These are phyloP conservation scores for Pyrenochaeta sp. DNA, from an alignment of 2,329 filamentous ascomycete species.

Conservation along the genomic window DNA sequence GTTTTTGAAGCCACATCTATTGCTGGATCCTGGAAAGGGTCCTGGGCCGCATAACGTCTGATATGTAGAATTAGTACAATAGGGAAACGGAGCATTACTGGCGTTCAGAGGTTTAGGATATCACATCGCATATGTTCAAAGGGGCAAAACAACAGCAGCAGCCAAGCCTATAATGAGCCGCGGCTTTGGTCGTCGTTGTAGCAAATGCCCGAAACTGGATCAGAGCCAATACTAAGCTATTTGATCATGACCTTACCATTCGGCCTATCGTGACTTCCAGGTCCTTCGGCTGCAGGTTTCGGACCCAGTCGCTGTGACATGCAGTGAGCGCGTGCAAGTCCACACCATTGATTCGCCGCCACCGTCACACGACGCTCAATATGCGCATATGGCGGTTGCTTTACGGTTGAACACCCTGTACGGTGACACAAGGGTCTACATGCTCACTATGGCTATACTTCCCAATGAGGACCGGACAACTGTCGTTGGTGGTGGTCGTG, in stretches of 20 bases:
- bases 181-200: neutral
- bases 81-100: conserved; percentile 17
- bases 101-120: conserved; percentile 20
- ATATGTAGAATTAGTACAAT: conserved; percentile 9
- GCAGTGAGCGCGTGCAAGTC: neutral
- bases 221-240: neutral
- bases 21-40: conserved; percentile 71
- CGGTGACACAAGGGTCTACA: conserved; percentile 1
- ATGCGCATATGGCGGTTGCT: conserved; percentile 1
- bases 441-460: neutral
- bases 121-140: conserved; percentile 7
- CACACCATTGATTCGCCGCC: neutral
- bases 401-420: neutral
- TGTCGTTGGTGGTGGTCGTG: no score
- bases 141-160: neutral
- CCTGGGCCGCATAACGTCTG: conserved; percentile 46
- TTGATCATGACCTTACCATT: no score
- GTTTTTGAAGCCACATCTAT: conserved; percentile 89
- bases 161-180: neutral
- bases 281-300: no score
- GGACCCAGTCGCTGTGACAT: neutral
- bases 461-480: neutral
- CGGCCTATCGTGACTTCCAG: no score
- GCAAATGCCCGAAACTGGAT: neutral
- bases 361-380: neutral